Evolutionary conservation across 2,329 filamentous ascomycete genomes (phyloP).

Genomic region (Aspergillus unguis): DNA sequence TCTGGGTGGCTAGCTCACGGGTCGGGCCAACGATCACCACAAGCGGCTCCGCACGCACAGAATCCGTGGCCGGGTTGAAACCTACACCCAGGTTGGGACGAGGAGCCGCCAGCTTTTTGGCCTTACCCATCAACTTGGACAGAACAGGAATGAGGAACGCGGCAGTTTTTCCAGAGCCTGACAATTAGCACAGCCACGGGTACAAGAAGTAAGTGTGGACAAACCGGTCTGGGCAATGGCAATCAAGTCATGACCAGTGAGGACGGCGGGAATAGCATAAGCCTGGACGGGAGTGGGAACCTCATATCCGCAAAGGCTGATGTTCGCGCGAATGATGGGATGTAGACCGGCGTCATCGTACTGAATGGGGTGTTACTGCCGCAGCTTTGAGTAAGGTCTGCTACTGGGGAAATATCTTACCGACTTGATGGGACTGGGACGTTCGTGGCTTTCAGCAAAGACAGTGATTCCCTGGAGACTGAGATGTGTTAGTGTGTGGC

Average conservation of each 20-base stretch:
- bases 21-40: slow-evolving; percentile 83
- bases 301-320: slow-evolving; percentile 67
- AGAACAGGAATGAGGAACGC: slow-evolving; percentile 87
- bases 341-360: slow-evolving; percentile 82
- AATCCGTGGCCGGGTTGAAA: slow-evolving; percentile 51
- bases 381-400: background rate
- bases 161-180: slow-evolving; percentile 94
- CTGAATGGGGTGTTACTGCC: slow-evolving; percentile 23
- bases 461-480: slow-evolving; percentile 51
- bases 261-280: slow-evolving; percentile 76
- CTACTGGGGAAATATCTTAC: slow-evolving; percentile 39
- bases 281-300: slow-evolving; percentile 82
- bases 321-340: slow-evolving; percentile 75
- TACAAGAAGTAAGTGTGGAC: background rate
- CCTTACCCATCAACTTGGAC: slow-evolving; percentile 92
- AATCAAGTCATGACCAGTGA: slow-evolving; percentile 75
- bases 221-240: slow-evolving; percentile 88
- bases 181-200: slow-evolving; percentile 7
- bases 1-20: slow-evolving; percentile 87
- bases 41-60: slow-evolving; percentile 75
- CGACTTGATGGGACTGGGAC: slow-evolving; percentile 47
- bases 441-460: slow-evolving; percentile 47
- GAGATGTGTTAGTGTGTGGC: slow-evolving; percentile 7
- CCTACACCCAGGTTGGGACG: slow-evolving; percentile 60
- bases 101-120: slow-evolving; percentile 76